Conservation (phyloP, 1,139 yeast species). For the Diutina scorzettiae region DNA sequence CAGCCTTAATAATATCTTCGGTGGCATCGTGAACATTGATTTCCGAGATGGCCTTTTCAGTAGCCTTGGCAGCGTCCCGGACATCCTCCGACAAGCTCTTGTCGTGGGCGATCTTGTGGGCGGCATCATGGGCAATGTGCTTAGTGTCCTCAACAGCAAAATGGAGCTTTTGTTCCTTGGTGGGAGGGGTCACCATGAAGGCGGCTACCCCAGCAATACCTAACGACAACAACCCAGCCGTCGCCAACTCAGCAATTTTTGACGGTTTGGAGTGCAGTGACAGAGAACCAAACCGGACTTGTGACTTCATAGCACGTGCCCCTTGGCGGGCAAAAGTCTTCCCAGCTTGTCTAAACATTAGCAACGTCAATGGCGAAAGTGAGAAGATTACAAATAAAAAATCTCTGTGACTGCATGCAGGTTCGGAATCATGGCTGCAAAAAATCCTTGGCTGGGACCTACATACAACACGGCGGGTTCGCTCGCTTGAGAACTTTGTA, state of each 20-base stretch:
- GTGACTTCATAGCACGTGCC: background rate
- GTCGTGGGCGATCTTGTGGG: background rate
- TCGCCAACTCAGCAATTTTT: background rate
- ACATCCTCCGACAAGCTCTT: background rate
- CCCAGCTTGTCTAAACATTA: constrained; percentile 2
- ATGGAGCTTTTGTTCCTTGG: background rate
- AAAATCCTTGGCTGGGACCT: too few relatives aligned
- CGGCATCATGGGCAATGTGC: constrained; percentile 1
- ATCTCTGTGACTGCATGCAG: too few relatives aligned
- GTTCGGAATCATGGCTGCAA: too few relatives aligned
- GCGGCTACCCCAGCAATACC: constrained; percentile 5
- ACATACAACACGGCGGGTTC: too few relatives aligned
- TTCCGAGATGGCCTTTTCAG: background rate
- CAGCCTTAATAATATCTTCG: background rate
- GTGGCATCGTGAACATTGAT: background rate
- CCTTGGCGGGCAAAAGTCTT: background rate
- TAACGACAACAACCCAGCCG: background rate
- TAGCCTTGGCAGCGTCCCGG: background rate
- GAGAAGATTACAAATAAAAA: too few relatives aligned
- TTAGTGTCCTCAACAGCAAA: constrained; percentile 1
- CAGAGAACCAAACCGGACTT: background rate
- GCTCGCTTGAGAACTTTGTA: too few relatives aligned
- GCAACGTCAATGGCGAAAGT: too few relatives aligned
- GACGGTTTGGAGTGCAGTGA: background rate
- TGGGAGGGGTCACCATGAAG: constrained; percentile 3